These are phyloP conservation scores for Naematelia encephala DNA, from an alignment of 768 basidiomycete species.

Conservation along the genomic window DNA sequence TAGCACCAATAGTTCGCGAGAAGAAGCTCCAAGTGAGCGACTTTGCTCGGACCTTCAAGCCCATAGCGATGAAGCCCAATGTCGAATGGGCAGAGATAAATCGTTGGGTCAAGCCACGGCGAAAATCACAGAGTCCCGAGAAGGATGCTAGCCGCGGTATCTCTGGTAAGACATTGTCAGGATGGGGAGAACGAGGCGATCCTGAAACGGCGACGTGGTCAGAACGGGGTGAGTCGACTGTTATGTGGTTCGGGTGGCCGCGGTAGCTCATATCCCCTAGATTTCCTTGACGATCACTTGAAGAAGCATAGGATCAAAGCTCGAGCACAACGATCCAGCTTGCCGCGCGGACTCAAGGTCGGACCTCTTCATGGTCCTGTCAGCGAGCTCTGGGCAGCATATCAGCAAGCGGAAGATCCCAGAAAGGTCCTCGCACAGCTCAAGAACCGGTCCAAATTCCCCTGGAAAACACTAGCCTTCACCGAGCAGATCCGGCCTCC, in stretches of 20 bases:
- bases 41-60: constrained; percentile 36
- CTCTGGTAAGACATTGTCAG: not conserved
- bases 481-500: constrained; percentile 80
- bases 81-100: constrained; percentile 43
- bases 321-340: constrained; percentile 3
- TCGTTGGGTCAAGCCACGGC: constrained; percentile 14
- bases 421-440: constrained; percentile 64
- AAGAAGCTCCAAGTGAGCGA: constrained; percentile 24
- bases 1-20: not conserved
- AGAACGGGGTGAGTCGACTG: constrained; percentile 9
- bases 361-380: constrained; percentile 34
- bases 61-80: constrained; percentile 26
- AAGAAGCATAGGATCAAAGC: constrained; percentile 7
- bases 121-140: constrained; percentile 5
- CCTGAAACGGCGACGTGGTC: constrained; percentile 1
- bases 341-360: constrained; percentile 30
- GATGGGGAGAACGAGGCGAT: not conserved
- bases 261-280: constrained; percentile 1
- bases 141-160: not conserved
- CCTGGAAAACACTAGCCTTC: constrained; percentile 81
- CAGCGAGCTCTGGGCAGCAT: constrained; percentile 30
- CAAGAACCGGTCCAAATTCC: constrained; percentile 61
- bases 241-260: too few relatives aligned
- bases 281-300: constrained; percentile 31
- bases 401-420: constrained; percentile 66